Evolutionary conservation across 2,329 filamentous ascomycete genomes (phyloP), one percentile per base, ranked within the genome.

Genomic region (Trichophyton schoenleinii): DNA sequence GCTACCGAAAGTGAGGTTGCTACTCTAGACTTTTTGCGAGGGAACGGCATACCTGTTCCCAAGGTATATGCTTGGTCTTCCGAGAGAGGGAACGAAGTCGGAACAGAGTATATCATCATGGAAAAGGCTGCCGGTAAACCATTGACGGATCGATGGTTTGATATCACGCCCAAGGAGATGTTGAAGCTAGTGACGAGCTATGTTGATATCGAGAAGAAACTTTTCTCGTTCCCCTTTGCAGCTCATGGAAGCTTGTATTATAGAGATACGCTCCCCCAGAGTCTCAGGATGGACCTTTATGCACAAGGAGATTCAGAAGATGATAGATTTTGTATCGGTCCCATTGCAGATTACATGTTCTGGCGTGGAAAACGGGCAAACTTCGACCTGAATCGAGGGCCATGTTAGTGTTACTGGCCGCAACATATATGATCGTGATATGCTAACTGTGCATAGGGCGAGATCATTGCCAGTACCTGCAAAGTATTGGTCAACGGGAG

Each of bases 91-190:
- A 77, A 76, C 61, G 44, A 70, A 52, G 73, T 72, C 41, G 73
- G 73, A 2, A 71, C 71, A 48, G 73, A 76, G 65, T 77, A 73
- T 53, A 69, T 78, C 22, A 70, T 77, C 20, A 73, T 75, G 68
- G 74, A 73, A 61, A 69, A 71, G 48, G 64, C 71, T 15, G 61
- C 28, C 0, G 75, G 75, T 11, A 63, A 64, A 5, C 67, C 68
- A 2, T 58, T 75, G 18, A 69, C 68, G 4, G 65, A 68, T 5
- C 60, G 68, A 7, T 76, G 73, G 74, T 67, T 65, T 41, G 31
- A 52, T 11, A 52, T 68, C 49, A 60, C 64, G 3, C 59, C 55
- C 13, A 2, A 59, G 28, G 58, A 60, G 28, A 64, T 62, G 34
- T 42, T 64, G 38, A 60, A 48, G 11, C 62, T 69, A 2, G 63